Evolutionary conservation across 179 eudicot genomes (phyloP).

Genomic region (Amaranthus tricolor): DNA sequence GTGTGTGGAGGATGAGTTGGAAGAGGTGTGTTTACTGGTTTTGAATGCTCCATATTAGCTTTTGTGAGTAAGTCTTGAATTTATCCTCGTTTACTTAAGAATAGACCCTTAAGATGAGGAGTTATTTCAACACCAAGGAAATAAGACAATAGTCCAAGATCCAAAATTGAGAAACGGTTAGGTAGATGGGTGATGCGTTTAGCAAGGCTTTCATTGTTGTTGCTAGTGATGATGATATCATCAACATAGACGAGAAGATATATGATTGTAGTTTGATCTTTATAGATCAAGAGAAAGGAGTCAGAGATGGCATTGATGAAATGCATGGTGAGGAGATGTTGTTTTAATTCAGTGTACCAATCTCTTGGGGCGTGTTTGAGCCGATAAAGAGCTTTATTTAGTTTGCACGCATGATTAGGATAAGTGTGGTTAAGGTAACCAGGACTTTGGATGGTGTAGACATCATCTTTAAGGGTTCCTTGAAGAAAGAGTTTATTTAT

Average conservation of each 20-base stretch:
- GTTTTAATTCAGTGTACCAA: not conserved
- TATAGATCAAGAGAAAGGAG: not conserved
- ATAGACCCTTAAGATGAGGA: not conserved
- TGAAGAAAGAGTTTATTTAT: not conserved
- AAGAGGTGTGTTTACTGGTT: not conserved
- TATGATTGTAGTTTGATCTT: not conserved
- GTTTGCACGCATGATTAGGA: not conserved
- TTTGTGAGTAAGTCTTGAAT: not conserved
- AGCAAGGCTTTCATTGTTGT: not conserved
- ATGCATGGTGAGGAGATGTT: not conserved
- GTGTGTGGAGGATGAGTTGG: not conserved
- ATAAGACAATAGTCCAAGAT: not conserved
- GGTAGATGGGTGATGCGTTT: not conserved
- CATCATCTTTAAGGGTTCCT: not conserved
- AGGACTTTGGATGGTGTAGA: not conserved
- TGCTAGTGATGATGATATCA: slow-evolving; percentile 5
- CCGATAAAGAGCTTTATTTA: not conserved
- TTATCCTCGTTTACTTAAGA: not conserved
- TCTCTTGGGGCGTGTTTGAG: not conserved
- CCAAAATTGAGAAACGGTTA: no score
- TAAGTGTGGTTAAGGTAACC: not conserved
- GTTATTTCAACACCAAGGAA: not conserved
- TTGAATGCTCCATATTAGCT: not conserved
- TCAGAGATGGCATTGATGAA: not conserved
- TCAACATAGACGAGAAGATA: slow-evolving; percentile 11